A percentile compares a stretch with the other conserved stretches of the same genome.
phyloP scores from a whole-genome alignment of 148 eudicot genomes.

The Camellia lanceoleosa region DNA sequence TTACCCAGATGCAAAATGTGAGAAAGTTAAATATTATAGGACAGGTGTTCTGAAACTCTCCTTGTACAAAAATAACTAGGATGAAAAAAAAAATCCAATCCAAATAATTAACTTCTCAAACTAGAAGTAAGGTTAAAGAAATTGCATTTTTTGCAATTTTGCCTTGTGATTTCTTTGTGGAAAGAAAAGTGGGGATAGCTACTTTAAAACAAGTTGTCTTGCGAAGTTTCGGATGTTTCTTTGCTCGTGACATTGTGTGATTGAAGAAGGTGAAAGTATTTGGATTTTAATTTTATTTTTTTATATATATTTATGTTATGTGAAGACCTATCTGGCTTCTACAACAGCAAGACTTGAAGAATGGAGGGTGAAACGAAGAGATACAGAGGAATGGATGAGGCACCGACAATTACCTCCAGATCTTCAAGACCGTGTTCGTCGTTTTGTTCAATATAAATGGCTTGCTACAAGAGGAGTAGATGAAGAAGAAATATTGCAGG shows the following conservation, averaged over 20 bases:
- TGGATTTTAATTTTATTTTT: not conserved
- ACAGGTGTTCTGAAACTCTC: not conserved
- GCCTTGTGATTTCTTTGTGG: not conserved
- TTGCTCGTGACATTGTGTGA: not conserved
- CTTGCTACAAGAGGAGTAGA: constrained; percentile 93
- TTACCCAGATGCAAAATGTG: not conserved
- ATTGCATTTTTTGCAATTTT: not conserved
- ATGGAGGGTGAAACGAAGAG: constrained; percentile 78
- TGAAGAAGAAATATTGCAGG: constrained; percentile 68
- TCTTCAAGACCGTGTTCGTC: constrained; percentile 74
- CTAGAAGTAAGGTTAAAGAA: not conserved
- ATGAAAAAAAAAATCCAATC: not conserved
- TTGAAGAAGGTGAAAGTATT: not conserved
- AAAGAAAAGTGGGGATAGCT: not conserved
- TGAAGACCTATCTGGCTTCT: constrained; percentile 69
- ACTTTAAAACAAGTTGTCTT: no score
- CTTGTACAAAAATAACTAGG: not conserved
- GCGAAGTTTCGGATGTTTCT: not conserved
- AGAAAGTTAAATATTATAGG: not conserved
- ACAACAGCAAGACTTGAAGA: constrained; percentile 76
- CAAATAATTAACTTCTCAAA: not conserved
- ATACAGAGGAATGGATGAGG: constrained; percentile 94
- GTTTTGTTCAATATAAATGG: constrained; percentile 91
- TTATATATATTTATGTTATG: not conserved
- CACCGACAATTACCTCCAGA: constrained; percentile 83